Evolutionary conservation across 176 grass and related monocot species (phyloP).

Genomic region (Ensete ventricosum): DNA sequence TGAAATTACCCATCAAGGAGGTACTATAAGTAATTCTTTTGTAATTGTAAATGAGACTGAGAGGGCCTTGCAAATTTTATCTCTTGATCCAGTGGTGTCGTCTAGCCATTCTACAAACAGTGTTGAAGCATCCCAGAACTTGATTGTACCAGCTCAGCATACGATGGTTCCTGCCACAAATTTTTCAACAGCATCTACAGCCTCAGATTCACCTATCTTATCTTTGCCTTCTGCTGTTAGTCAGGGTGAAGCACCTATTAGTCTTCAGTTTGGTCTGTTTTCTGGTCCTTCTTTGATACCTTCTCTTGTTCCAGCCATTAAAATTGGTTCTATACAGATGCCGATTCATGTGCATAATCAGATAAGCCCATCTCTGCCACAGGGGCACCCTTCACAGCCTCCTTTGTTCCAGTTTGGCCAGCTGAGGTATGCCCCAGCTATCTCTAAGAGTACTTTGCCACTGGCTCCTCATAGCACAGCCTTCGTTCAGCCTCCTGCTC

Average conservation of each 20-base stretch:
- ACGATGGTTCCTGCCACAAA: conserved; percentile 28
- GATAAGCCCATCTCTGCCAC: conserved; percentile 45
- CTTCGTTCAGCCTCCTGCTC: conserved; percentile 31
- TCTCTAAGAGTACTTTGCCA: conserved; percentile 31
- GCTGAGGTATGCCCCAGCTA: conserved; percentile 53
- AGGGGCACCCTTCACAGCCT: conserved; percentile 46
- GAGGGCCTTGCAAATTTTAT: conserved; percentile 44
- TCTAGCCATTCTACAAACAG: conserved; percentile 24
- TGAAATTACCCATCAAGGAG: conserved; percentile 2
- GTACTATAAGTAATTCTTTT: conserved; percentile 19
- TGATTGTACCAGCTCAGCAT: conserved; percentile 10
- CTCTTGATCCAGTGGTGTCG: conserved; percentile 34
- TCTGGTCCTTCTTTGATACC: conserved; percentile 89
- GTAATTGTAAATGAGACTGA: conserved; percentile 47
- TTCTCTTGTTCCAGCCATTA: conserved; percentile 79
- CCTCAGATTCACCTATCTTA: conserved; percentile 29
- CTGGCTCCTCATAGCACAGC: conserved; percentile 33
- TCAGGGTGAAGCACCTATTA: conserved; percentile 54
- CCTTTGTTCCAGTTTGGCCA: conserved; percentile 93
- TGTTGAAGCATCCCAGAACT: conserved; percentile 28
- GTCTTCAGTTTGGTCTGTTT: conserved; percentile 88
- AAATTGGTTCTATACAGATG: conserved; percentile 99
- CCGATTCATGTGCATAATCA: conserved; percentile 84
- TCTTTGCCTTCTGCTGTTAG: conserved; percentile 32
- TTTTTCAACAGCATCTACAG: conserved; percentile 37